A percentile compares a stretch with the other conserved stretches of the same genome.
Evolutionary conservation across 257 asterid species (phyloP).

Genomic region (Petrea volubilis): DNA sequence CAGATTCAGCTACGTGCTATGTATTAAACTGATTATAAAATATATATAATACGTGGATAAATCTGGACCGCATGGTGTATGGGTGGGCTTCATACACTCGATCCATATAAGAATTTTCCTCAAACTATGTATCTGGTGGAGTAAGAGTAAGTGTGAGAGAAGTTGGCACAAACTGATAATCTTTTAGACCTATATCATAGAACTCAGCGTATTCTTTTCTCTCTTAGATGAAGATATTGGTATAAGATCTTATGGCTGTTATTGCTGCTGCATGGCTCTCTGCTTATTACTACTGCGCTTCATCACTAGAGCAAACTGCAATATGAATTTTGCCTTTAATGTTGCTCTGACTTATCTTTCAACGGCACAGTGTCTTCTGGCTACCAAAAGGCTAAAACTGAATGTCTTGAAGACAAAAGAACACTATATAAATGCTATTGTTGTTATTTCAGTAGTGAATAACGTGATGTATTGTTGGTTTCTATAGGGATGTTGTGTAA

Average conservation of each 20-base stretch:
- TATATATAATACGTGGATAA: too few species aligned
- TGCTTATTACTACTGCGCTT: background rate
- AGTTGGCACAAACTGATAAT: background rate
- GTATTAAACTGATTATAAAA: too few species aligned
- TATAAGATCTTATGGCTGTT: background rate
- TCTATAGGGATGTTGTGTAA: constrained; percentile 87
- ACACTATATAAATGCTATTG: background rate
- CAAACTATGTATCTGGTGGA: too few species aligned
- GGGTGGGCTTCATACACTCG: too few species aligned
- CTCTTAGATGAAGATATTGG: background rate
- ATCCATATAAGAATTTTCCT: too few species aligned
- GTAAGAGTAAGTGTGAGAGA: background rate
- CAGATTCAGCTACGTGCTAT: too few species aligned
- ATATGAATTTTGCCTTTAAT: background rate
- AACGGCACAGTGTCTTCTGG: background rate
- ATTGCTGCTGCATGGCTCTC: background rate
- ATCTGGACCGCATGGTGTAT: too few species aligned
- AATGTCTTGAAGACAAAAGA: background rate
- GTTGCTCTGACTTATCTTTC: background rate
- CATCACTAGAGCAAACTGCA: background rate
- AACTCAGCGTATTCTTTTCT: constrained; percentile 1
- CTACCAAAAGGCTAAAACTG: background rate
- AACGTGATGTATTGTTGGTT: constrained; percentile 21
- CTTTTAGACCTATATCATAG: background rate
- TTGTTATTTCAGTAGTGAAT: background rate